Conservation (phyloP, 75 land plant species). For the Chamaecyparis obtusa region DNA sequence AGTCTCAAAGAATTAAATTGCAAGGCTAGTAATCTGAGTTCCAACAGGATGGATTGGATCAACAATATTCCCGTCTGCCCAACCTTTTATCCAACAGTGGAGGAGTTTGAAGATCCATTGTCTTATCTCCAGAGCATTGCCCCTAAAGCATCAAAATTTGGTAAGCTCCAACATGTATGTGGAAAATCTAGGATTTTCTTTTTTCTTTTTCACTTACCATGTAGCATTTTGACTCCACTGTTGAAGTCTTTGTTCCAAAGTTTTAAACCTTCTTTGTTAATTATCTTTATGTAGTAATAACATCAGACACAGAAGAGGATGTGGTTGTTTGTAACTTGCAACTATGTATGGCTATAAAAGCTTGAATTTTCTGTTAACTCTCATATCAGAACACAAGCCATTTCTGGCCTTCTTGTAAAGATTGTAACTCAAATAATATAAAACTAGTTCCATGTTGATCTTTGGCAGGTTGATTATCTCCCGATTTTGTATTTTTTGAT, state of each 20-base stretch:
- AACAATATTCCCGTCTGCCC: conserved; percentile 74
- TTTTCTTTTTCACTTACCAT: not conserved
- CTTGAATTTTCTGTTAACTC: not conserved
- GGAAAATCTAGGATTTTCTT: not conserved
- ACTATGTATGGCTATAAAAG: not conserved
- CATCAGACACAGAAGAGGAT: not conserved
- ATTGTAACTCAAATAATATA: too few relatives aligned
- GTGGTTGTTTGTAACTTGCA: not conserved
- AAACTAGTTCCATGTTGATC: not conserved
- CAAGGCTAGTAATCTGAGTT: not conserved
- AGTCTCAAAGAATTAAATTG: conserved; percentile 8
- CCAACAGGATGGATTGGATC: conserved; percentile 48
- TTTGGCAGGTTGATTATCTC: not conserved
- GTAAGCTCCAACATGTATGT: conserved; percentile 29
- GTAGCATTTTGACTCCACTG: not conserved
- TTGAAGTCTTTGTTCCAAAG: not conserved
- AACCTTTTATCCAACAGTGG: conserved; percentile 70
- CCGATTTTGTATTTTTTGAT: not conserved
- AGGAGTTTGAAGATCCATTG: conserved; percentile 88
- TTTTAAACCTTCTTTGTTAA: not conserved
- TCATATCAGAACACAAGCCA: not conserved
- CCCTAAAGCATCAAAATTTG: conserved; percentile 75
- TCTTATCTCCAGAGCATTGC: conserved; percentile 75
- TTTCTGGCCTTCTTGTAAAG: not conserved
- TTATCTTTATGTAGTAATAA: not conserved